phyloP scores from a whole-genome alignment of 148 eudicot genomes.

The Dianthus caryophyllus region DNA sequence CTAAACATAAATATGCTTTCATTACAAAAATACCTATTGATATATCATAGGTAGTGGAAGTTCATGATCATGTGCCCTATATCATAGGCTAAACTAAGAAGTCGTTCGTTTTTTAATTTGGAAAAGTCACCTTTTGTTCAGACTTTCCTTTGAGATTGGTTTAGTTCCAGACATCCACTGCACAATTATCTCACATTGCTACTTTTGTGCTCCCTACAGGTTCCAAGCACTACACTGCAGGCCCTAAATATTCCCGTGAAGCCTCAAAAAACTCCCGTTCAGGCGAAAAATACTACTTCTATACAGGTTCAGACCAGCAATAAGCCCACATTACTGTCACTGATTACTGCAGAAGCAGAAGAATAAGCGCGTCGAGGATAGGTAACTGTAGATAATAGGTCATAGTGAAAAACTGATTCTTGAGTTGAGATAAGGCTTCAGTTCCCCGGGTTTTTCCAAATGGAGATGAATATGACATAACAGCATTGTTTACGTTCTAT shows the following conservation, averaged over 20 bases:
- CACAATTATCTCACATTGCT: not conserved
- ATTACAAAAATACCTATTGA: not conserved
- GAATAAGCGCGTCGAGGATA: conserved; percentile 13
- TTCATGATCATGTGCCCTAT: not conserved
- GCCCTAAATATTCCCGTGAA: not conserved
- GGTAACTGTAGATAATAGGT: conserved; percentile 24
- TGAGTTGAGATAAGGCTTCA: conserved; percentile 14
- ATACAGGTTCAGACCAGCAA: conserved; percentile 16
- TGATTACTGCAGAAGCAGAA: conserved; percentile 30
- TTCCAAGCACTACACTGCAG: not conserved
- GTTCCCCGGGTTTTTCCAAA: conserved; percentile 10
- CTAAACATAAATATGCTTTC: not conserved
- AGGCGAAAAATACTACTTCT: not conserved
- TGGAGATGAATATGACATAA: conserved; percentile 8
- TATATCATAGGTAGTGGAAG: not conserved
- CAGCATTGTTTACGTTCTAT: conserved; percentile 1
- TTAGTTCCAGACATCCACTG: not conserved
- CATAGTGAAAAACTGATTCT: conserved; percentile 13
- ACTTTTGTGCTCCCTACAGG: not conserved
- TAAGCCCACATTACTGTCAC: conserved; percentile 26
- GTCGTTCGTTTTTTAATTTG: no score
- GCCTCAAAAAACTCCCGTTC: not conserved
- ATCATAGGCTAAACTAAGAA: not conserved
- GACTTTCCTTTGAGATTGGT: no score
- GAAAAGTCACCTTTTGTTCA: no score